phyloP scores from a whole-genome alignment of 2,329 filamentous ascomycete genomes.

The Thelonectria blattea region DNA sequence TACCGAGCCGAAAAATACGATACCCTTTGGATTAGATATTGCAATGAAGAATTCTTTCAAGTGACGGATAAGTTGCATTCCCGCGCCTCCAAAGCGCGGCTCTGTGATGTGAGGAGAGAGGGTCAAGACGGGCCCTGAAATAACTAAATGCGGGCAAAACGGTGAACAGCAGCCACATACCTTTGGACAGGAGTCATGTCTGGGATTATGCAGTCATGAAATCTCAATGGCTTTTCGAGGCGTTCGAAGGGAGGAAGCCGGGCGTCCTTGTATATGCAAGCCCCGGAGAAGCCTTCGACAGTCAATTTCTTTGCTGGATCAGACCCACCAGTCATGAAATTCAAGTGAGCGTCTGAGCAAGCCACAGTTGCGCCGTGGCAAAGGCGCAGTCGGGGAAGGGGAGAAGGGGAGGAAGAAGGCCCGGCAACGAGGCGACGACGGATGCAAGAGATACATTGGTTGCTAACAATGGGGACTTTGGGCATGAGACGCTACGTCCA shows the following conservation, averaged over 20 bases:
- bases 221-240: neutral
- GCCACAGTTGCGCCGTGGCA: neutral
- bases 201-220: neutral
- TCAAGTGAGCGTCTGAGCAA: neutral
- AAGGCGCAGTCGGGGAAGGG: neutral
- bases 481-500: neutral
- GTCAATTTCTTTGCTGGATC: neutral
- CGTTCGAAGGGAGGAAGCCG: neutral
- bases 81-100: neutral
- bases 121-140: neutral
- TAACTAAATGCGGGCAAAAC: neutral
- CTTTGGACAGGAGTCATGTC: neutral
- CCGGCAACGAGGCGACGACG: too few species aligned
- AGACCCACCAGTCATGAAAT: neutral
- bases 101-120: neutral
- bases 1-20: constrained; percentile 1
- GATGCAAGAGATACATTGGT: neutral
- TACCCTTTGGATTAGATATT: constrained; percentile 10
- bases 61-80: neutral
- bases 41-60: neutral
- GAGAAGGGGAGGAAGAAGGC: neutral
- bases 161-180: neutral
- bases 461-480: constrained; percentile 2
- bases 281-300: neutral
- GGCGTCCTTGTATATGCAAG: neutral